phyloP scores from a whole-genome alignment of 768 basidiomycete genomes.

The Phylloporus rhodoxanthus region DNA sequence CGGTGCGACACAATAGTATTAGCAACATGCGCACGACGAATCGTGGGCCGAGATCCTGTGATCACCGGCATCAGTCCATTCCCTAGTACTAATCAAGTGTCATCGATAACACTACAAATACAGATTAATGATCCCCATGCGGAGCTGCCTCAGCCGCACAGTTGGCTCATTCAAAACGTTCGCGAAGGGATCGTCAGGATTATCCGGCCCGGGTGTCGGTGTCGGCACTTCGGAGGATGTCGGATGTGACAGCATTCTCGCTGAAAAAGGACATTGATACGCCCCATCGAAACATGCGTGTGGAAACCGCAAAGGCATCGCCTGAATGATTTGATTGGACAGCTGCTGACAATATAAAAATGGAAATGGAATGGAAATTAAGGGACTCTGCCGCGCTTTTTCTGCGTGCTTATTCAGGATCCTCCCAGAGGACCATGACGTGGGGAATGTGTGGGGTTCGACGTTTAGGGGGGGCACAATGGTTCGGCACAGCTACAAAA shows the following conservation, averaged over 20 bases:
- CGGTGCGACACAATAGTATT: conserved; percentile 18
- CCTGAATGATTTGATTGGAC: background rate
- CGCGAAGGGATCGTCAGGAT: conserved; percentile 32
- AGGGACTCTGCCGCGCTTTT: conserved; percentile 6
- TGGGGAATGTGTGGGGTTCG: conserved; percentile 16
- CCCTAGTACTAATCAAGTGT: conserved; percentile 11
- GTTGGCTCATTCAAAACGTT: conserved; percentile 18
- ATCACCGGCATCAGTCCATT: conserved; percentile 8
- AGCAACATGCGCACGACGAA: background rate
- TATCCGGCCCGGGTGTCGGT: conserved; percentile 21
- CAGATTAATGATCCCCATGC: conserved; percentile 23
- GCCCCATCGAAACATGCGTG: conserved; percentile 22
- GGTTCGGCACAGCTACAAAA: background rate
- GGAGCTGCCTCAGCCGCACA: conserved; percentile 14
- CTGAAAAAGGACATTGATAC: conserved; percentile 14
- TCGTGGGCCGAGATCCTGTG: conserved; percentile 13
- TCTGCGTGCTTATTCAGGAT: conserved; percentile 6
- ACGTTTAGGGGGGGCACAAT: conserved; percentile 16
- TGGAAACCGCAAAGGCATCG: conserved; percentile 2
- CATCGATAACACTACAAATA: conserved; percentile 19
- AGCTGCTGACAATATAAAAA: background rate
- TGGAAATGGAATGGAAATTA: conserved; percentile 13
- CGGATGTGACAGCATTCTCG: conserved; percentile 20
- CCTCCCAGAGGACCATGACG: conserved; percentile 12
- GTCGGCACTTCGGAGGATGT: conserved; percentile 19